Evolutionary conservation across 257 asterid species (phyloP), one percentile per base, ranked within the genome.

Genomic region (Solanum appendiculatum): DNA sequence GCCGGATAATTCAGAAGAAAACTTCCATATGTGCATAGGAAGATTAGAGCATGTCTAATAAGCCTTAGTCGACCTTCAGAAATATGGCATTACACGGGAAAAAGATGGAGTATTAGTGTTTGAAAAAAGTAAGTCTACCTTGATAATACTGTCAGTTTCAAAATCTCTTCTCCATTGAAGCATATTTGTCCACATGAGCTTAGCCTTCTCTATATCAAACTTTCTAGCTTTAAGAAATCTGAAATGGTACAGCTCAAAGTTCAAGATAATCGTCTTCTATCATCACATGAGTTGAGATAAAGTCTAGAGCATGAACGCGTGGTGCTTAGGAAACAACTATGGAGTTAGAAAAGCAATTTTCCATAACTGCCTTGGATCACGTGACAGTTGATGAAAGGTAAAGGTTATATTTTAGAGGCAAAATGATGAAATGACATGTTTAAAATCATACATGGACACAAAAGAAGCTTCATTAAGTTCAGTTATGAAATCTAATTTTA

Each of bases 161-260:
- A 94, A 95, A 34, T 87, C 91, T 84, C 85, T 88, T 87, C 98
- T 93, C 98, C 98, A 95, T 86, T 89, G 94, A 37, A 94, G 94
- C 98, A 94, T 95, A 90, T 91, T 90, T 68, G 91, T 95, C 98
- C 98, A 95, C 98, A 95, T 92, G 86, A 80, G 36, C 89, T 92
- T 94, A 18, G 98, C 93, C 83, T 91, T 93, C 42, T 87, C 91
- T 85, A 91, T 88, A 87, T 93, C 90, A 87, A 90, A 94, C 92
- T 93, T 94, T 87, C 98, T 92, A 84, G 98, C 98, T 92, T 91
- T 95, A 80, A 95, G 87, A 86, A 95, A 94, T 89, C 98, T 95
- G 93, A 80, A 87, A 83, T 87, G 87, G 68, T 85, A 42, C 72
- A 64, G 46, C 23, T 37, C 16, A 74, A 18, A 51, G 72, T 18